Percentiles rank a stretch among this genome's conserved stretches.
These are phyloP conservation scores for Eucalyptus guilfoylei DNA, from an alignment of 345 rosid genomes.

Conservation along the genomic window DNA sequence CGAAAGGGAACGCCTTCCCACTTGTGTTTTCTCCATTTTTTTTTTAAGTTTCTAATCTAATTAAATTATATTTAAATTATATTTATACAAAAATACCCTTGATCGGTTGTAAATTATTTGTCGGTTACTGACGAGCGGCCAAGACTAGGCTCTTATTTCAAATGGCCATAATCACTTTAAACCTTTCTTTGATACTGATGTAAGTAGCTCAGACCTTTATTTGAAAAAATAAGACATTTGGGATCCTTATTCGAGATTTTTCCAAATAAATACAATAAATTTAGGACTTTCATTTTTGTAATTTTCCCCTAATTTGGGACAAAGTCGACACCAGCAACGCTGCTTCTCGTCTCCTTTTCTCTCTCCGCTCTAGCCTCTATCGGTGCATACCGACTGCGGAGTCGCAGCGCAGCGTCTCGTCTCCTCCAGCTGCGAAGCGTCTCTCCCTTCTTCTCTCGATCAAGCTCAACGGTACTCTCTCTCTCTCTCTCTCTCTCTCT, in stretches of 20 bases:
- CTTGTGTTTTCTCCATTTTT: rapidly evolving
- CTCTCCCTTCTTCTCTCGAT: not conserved
- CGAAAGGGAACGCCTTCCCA: rapidly evolving
- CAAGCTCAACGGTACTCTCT: not conserved
- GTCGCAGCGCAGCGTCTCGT: not conserved
- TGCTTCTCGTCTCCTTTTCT: not conserved
- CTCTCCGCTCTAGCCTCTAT: not conserved
- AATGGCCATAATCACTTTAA: too few species aligned
- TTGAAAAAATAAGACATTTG: too few species aligned
- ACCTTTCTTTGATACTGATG: too few species aligned
- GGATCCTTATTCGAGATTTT: rapidly evolving
- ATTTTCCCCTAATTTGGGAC: not conserved
- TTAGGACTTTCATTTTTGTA: too few species aligned
- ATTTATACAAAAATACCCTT: too few species aligned
- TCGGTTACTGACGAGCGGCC: rapidly evolving
- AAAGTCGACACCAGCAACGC: not conserved
- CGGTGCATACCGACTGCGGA: not conserved
- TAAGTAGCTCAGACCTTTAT: rapidly evolving
- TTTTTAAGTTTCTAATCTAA: too few species aligned
- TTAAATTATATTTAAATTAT: too few species aligned
- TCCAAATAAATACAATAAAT: too few species aligned
- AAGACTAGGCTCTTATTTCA: rapidly evolving
- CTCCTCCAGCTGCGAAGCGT: not conserved
- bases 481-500: not conserved
- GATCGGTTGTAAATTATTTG: too few species aligned